Conservation (phyloP, 495 filamentous ascomycete genomes). For the Rusavskia elegans region DNA sequence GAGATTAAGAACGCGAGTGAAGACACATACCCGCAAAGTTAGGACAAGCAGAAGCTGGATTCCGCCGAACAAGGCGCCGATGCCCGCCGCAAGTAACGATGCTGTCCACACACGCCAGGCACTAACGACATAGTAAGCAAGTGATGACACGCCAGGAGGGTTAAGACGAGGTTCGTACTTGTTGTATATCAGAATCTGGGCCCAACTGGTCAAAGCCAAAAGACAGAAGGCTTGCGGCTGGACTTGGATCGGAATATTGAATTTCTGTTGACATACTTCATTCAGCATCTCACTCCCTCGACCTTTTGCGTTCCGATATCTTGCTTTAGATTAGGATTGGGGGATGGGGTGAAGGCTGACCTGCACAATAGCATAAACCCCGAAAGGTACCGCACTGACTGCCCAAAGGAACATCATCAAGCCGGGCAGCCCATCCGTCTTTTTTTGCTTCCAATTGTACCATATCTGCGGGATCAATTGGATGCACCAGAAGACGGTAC, state of each 20-base stretch:
- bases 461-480: constrained; percentile 46
- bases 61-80: constrained; percentile 35
- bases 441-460: constrained; percentile 54
- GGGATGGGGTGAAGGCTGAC: constrained; percentile 9
- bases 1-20: not conserved
- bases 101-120: constrained; percentile 37
- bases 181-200: constrained; percentile 46
- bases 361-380: constrained; percentile 36
- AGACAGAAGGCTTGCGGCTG: constrained; percentile 56
- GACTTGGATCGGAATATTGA: constrained; percentile 60
- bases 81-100: constrained; percentile 20
- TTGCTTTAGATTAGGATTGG: too few species aligned
- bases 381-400: constrained; percentile 34
- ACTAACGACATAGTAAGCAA: constrained; percentile 13
- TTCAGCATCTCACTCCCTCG: constrained; percentile 19
- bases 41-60: constrained; percentile 46
- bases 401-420: constrained; percentile 68
- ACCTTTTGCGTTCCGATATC: too few species aligned
- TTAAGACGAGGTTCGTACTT: constrained; percentile 24
- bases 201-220: constrained; percentile 50
- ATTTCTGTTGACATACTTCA: constrained; percentile 27
- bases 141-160: not conserved
- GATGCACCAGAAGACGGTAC: constrained; percentile 39
- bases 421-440: constrained; percentile 55
- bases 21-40: constrained; percentile 35